phyloP scores from a whole-genome alignment of 441 rosid genomes.

The Heliophila coronopifolia region DNA sequence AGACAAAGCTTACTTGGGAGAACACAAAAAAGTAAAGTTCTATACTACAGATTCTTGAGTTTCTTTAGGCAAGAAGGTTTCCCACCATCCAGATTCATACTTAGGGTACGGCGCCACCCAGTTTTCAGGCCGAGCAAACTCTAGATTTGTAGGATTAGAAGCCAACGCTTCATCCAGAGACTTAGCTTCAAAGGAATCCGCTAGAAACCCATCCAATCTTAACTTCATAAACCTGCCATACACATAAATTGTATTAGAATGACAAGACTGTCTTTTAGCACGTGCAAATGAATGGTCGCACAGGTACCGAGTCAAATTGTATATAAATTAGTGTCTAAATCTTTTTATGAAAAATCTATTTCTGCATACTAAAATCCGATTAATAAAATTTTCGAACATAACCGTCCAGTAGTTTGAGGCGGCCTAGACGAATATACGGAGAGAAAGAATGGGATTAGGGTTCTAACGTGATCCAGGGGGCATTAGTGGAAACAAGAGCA shows the following conservation, averaged over 20 bases:
- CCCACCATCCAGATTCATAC: conserved; percentile 94
- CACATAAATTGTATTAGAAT: background rate
- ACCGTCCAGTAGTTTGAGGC: too few species aligned
- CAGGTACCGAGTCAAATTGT: too few species aligned
- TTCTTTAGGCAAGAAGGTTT: conserved; percentile 57
- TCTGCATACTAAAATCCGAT: too few species aligned
- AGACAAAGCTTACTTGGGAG: conserved; percentile 15
- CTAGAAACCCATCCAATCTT: conserved; percentile 78
- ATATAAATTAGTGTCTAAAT: too few species aligned
- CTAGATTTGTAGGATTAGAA: conserved; percentile 49
- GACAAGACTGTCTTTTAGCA: too few species aligned
- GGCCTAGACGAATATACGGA: too few species aligned
- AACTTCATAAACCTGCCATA: conserved; percentile 80
- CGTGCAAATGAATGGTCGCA: too few species aligned
- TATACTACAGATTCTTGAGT: conserved; percentile 43
- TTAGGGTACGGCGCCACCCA: conserved; percentile 92
- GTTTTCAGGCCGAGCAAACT: conserved; percentile 68
- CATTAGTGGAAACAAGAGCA: conserved; percentile 83
- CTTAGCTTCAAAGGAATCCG: conserved; percentile 57
- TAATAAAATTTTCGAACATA: too few species aligned
- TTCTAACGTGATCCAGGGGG: conserved; percentile 86
- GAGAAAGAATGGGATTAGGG: background rate
- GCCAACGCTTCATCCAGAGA: conserved; percentile 72
- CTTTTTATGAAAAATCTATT: too few species aligned
- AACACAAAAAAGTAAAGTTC: conserved; percentile 15